phyloP scores from a whole-genome alignment of 1,284 basidiomycete genomes.

The Ganoderma multipileum region DNA sequence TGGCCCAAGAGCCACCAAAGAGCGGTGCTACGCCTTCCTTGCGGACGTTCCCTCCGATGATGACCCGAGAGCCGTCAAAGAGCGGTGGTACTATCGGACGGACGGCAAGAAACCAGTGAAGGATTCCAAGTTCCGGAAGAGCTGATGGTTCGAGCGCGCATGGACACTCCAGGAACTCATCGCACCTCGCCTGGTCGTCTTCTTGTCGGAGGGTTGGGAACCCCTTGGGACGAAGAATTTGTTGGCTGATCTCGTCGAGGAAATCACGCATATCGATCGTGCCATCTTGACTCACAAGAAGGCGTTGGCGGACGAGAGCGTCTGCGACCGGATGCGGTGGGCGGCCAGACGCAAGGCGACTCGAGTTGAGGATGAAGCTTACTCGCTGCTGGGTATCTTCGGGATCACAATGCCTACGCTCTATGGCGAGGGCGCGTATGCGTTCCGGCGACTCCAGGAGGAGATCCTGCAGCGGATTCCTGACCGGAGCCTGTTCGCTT shows the following conservation, averaged over 20 bases:
- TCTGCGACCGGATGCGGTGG: slow-evolving; percentile 10
- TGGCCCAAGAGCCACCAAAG: too few relatives aligned
- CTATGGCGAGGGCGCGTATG: not conserved
- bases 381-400: slow-evolving; percentile 10
- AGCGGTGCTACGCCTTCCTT: slow-evolving; percentile 18
- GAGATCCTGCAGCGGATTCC: not conserved
- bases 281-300: not conserved
- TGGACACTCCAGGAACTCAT: slow-evolving; percentile 17
- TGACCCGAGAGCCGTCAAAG: too few relatives aligned
- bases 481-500: slow-evolving; percentile 2
- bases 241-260: not conserved
- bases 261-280: not conserved
- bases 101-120: too few relatives aligned
- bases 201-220: slow-evolving; percentile 4
- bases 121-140: not conserved
- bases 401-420: slow-evolving; percentile 1
- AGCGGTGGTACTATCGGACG: too few relatives aligned
- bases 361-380: slow-evolving; percentile 6
- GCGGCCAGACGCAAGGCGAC: not conserved
- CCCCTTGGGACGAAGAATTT: not conserved
- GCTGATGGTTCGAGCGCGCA: slow-evolving; percentile 1
- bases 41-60: slow-evolving; percentile 1
- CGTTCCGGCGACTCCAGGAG: not conserved
- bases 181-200: not conserved
- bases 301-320: not conserved